Evolutionary conservation across 306 rosid species (phyloP), one percentile per base, ranked within the genome.

Genomic region (Cicer yamashitae): DNA sequence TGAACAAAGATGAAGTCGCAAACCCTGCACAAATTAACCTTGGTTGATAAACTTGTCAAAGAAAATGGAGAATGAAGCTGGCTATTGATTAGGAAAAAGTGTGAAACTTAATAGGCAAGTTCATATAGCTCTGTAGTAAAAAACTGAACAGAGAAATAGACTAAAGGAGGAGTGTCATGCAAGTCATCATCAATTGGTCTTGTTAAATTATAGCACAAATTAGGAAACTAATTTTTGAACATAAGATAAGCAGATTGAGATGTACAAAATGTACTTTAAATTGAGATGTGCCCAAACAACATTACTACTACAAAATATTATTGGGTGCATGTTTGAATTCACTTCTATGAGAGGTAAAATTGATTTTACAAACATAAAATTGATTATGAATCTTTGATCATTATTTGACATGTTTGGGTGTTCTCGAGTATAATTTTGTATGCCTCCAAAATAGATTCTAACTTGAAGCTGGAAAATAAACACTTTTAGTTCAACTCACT

Each of bases 1-100:
- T 70, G 96, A 83, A 67, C 87, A 84, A 76, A 94, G 87, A 88
- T 94, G 99, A 82, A 78, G 88, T 59, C 97, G 96, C 88, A 94
- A 89, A 82, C 99, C 99, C 99, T 94, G 83, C 88, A 84, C 75
- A 74, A 20, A 75, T 50, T 83, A 25, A 76, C 7, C 8, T 45
- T 64, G 45, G 40, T 47, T 57, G 54, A 64, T 54, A 45, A 52
- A 70, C 45, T 54, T 62, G 54, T 39, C 46, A 47, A 40, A 58
- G 76, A 40, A 71, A 65, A 71, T 50, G 65, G 71, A 17, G 53
- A 57, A 71, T 10, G 13, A 71, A 54, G 39, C 58, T 8, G 37
- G n/a, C 39, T 47, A 77, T 22, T 22, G 66, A 48, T 60, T 39
- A 18, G 41, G 73, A 17, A 41, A 53, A 53, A 15, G 14, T 8